Conservation (phyloP, 148 eudicot genomes). For the Pouteria glomerata region DNA sequence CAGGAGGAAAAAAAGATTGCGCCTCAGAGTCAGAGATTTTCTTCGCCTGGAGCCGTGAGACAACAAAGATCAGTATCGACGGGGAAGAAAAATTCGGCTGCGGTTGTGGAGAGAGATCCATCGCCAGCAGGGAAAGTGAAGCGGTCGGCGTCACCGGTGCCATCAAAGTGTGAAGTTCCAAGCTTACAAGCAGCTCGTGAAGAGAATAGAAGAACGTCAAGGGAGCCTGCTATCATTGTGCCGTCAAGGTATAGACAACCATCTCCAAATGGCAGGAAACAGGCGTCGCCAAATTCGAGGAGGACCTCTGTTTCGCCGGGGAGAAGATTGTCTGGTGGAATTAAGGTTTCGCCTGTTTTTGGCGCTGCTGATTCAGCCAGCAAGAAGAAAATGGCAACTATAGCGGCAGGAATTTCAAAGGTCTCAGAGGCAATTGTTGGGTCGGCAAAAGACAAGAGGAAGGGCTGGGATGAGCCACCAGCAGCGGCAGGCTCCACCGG, state of each 20-base stretch:
- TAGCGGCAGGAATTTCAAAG: slow-evolving; percentile 59
- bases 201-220: slow-evolving; percentile 48
- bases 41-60: slow-evolving; percentile 51
- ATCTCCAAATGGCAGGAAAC: slow-evolving; percentile 64
- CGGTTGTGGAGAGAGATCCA: slow-evolving; percentile 67
- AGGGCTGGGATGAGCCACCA: slow-evolving; percentile 68
- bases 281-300: slow-evolving; percentile 61
- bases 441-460: slow-evolving; percentile 50
- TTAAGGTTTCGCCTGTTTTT: slow-evolving; percentile 33
- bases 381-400: slow-evolving; percentile 62
- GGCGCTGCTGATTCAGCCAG: slow-evolving; percentile 47
- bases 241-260: slow-evolving; percentile 96
- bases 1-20: slow-evolving; percentile 17
- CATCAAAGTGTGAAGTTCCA: slow-evolving; percentile 86
- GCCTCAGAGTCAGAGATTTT: slow-evolving; percentile 54
- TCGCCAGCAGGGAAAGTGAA: slow-evolving; percentile 71
- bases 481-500: slow-evolving; percentile 9
- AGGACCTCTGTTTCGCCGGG: slow-evolving; percentile 88
- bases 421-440: slow-evolving; percentile 49
- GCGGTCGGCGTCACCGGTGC: slow-evolving; percentile 87
- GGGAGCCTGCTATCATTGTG: slow-evolving; percentile 77
- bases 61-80: slow-evolving; percentile 43
- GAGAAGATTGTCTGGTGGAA: slow-evolving; percentile 63
- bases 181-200: slow-evolving; percentile 69
- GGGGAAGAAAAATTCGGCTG: slow-evolving; percentile 31